Conservation (phyloP, 176 grass and related monocot genomes). For the Rhipidocladum racemiflorum region DNA sequence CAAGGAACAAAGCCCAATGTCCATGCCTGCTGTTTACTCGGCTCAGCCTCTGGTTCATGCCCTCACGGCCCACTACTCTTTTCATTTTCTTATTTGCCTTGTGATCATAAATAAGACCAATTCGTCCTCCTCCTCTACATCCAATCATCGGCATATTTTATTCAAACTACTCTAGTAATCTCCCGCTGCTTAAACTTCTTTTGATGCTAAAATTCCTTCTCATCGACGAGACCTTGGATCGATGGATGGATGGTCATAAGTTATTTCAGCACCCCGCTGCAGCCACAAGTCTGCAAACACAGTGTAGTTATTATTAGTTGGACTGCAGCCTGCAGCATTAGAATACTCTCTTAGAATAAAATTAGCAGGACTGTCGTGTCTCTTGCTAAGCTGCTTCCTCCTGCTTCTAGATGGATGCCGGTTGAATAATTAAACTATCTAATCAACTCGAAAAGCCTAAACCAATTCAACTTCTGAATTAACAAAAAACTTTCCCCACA, state of each 20-base stretch:
- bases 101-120: background rate
- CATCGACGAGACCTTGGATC: background rate
- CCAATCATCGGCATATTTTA: background rate
- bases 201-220: background rate
- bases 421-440: background rate
- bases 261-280: background rate
- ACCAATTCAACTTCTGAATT: slow-evolving; percentile 22
- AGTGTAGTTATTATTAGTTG: background rate
- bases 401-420: background rate
- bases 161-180: background rate
- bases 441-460: background rate
- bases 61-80: background rate
- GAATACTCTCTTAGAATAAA: too few relatives aligned
- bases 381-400: background rate
- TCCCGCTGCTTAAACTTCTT: background rate
- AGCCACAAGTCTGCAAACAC: slow-evolving; percentile 11
- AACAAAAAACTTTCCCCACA: background rate
- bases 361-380: background rate
- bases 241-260: background rate
- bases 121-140: background rate
- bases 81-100: background rate
- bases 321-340: too few relatives aligned
- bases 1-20: background rate
- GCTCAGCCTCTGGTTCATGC: background rate
- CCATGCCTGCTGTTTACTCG: background rate